These are phyloP conservation scores for Lipomyces spencermartinsiae DNA, from an alignment of 805 yeast genomes.

Conservation along the genomic window DNA sequence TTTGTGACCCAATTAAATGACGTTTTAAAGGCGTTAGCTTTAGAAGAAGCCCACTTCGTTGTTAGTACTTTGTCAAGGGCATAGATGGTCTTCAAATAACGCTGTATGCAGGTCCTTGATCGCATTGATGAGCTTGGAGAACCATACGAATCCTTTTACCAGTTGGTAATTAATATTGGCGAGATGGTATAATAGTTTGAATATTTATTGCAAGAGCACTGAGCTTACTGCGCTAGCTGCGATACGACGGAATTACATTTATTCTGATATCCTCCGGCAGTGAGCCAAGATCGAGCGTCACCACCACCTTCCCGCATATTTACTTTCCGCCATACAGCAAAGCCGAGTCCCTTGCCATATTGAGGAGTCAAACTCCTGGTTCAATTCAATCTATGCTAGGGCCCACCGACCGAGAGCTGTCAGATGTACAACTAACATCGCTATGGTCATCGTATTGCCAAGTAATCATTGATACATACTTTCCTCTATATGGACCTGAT, in stretches of 20 bases:
- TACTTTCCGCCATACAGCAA: constrained; percentile 31
- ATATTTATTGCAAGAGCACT: neutral
- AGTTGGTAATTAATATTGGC: constrained; percentile 18
- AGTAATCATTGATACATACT: constrained; percentile 30
- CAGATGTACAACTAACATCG: constrained; percentile 18
- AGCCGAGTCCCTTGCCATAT: constrained; percentile 21
- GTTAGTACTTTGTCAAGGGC: neutral
- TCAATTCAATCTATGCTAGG: neutral
- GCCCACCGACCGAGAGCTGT: constrained; percentile 5
- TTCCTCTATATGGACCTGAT: constrained; percentile 31
- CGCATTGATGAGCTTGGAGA: constrained; percentile 28
- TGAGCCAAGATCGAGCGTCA: constrained; percentile 19
- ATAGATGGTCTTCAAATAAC: neutral
- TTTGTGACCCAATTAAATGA: constrained; percentile 24
- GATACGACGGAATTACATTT: constrained; percentile 18
- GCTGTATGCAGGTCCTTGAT: constrained; percentile 22
- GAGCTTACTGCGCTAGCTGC: constrained; percentile 1
- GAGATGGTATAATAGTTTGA: constrained; percentile 17
- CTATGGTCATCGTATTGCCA: constrained; percentile 27
- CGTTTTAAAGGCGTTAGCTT: constrained; percentile 3
- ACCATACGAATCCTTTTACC: constrained; percentile 18
- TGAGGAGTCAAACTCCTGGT: constrained; percentile 12
- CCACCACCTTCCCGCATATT: constrained; percentile 28
- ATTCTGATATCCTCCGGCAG: constrained; percentile 19
- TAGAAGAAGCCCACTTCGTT: constrained; percentile 16